Evolutionary conservation across 805 yeast genomes (phyloP).

Genomic region (Yamadazyma tumulicola): DNA sequence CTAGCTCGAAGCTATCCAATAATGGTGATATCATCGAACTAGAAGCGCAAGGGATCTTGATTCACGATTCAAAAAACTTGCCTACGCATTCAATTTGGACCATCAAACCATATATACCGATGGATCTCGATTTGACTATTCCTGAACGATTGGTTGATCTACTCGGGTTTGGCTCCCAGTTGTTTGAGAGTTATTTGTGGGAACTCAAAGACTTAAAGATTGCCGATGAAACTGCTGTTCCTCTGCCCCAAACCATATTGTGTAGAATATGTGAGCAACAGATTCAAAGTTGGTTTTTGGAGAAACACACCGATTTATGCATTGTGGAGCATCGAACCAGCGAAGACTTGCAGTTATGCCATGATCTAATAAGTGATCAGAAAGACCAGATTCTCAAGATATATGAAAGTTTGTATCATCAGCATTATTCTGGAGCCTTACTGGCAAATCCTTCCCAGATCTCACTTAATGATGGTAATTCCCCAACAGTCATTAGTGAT

Average conservation of each 20-base stretch:
- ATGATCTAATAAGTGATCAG: slow-evolving; percentile 76
- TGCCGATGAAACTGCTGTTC: slow-evolving; percentile 60
- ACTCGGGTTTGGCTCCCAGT: slow-evolving; percentile 85
- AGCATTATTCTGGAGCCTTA: slow-evolving; percentile 7
- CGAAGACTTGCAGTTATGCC: slow-evolving; percentile 69
- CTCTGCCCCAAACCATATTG: slow-evolving; percentile 76
- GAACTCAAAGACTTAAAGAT: slow-evolving; percentile 61
- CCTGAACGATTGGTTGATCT: slow-evolving; percentile 68
- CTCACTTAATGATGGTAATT: slow-evolving; percentile 12
- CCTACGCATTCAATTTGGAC: slow-evolving; percentile 94
- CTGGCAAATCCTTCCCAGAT: slow-evolving; percentile 5
- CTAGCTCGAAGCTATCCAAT: slow-evolving; percentile 39
- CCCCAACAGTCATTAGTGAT: slow-evolving; percentile 30
- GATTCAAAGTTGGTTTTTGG: slow-evolving; percentile 97
- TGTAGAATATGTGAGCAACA: slow-evolving; percentile 90
- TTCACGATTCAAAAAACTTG: slow-evolving; percentile 55
- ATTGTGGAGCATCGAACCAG: slow-evolving; percentile 79
- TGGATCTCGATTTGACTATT: slow-evolving; percentile 62
- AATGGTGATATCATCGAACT: slow-evolving; percentile 65
- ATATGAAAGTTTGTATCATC: slow-evolving; percentile 35
- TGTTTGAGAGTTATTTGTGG: slow-evolving; percentile 71
- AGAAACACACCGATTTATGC: slow-evolving; percentile 85
- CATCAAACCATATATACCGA: slow-evolving; percentile 68
- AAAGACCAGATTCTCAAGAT: slow-evolving; percentile 46
- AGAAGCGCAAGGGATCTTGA: slow-evolving; percentile 91